Percentiles rank a stretch among this genome's conserved stretches.
Conservation (phyloP, 495 filamentous ascomycete species). For the Hypoxylon perforatum region DNA sequence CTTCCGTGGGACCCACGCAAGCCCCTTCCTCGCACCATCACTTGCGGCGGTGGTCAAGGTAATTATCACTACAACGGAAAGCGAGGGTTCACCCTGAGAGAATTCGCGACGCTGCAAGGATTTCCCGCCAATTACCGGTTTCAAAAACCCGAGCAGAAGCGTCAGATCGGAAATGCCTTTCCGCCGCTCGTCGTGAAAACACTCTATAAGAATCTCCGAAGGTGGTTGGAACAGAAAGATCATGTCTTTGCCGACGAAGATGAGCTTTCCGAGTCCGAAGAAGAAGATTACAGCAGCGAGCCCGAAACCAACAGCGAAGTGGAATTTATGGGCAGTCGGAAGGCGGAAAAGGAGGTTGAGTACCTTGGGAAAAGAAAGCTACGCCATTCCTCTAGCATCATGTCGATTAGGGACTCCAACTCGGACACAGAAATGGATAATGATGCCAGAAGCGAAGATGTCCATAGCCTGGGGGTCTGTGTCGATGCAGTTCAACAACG, state of each 20-base stretch:
- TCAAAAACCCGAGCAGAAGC: conserved; percentile 58
- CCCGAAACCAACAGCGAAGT: conserved; percentile 29
- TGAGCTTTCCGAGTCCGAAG: conserved; percentile 34
- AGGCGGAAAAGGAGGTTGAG: conserved; percentile 21
- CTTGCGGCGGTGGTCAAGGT: conserved; percentile 71
- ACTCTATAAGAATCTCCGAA: conserved; percentile 68
- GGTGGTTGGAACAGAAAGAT: conserved; percentile 69
- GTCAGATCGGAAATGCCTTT: conserved; percentile 90
- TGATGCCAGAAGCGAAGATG: conserved; percentile 28
- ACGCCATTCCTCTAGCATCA: conserved; percentile 9
- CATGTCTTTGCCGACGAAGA: conserved; percentile 32
- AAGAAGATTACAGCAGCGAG: conserved; percentile 19
- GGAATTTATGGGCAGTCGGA: conserved; percentile 30
- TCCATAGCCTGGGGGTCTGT: conserved; percentile 9
- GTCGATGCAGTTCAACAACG: conserved; percentile 8
- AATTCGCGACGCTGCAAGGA: conserved; percentile 79
- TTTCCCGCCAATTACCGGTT: conserved; percentile 78
- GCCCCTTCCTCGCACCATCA: conserved; percentile 70
- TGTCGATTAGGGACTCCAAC: conserved; percentile 27
- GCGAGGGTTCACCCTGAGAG: conserved; percentile 75
- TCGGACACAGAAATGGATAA: conserved; percentile 27
- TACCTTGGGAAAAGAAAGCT: conserved; percentile 21
- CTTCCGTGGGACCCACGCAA: conserved; percentile 56
- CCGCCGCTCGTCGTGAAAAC: conserved; percentile 71
- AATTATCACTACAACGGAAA: conserved; percentile 76